These are phyloP conservation scores for Meira nashicola DNA, from an alignment of 1,284 basidiomycete genomes.

Conservation along the genomic window DNA sequence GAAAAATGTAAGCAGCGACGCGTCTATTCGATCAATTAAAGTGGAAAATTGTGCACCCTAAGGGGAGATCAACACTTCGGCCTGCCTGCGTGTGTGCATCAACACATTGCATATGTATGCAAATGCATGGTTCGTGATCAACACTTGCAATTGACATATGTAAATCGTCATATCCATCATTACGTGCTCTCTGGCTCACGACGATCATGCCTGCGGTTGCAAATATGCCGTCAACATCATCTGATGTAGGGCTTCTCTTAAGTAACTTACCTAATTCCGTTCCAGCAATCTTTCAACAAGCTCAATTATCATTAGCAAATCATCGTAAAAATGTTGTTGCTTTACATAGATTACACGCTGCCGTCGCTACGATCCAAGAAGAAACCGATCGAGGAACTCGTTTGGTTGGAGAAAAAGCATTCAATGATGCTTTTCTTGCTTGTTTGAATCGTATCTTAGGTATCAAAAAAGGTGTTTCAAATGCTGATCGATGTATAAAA, in stretches of 20 bases:
- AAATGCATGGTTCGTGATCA: too few species aligned
- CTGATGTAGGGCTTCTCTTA: neutral
- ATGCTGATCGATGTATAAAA: conserved; percentile 76
- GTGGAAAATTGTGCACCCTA: too few species aligned
- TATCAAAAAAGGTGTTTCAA: conserved; percentile 75
- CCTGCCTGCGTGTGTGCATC: too few species aligned
- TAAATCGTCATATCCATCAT: too few species aligned
- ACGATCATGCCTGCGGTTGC: neutral
- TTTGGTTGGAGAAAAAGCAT: conserved; percentile 73
- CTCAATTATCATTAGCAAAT: conserved; percentile 74
- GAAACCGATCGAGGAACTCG: conserved; percentile 59
- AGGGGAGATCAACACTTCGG: too few species aligned
- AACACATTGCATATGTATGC: too few species aligned
- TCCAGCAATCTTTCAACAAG: conserved; percentile 66
- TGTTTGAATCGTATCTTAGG: conserved; percentile 70
- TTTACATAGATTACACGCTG: conserved; percentile 73
- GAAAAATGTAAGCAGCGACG: too few species aligned
- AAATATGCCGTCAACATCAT: neutral
- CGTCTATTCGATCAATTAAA: too few species aligned
- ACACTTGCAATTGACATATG: too few species aligned
- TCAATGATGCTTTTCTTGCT: conserved; percentile 61
- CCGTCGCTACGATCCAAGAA: conserved; percentile 63
- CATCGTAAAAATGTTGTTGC: conserved; percentile 87
- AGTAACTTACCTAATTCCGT: neutral
- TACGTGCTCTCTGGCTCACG: neutral